A percentile compares a stretch with the other conserved stretches of the same genome.
phyloP scores from a whole-genome alignment of 768 basidiomycete genomes.

The Xerocomellus intermedius region DNA sequence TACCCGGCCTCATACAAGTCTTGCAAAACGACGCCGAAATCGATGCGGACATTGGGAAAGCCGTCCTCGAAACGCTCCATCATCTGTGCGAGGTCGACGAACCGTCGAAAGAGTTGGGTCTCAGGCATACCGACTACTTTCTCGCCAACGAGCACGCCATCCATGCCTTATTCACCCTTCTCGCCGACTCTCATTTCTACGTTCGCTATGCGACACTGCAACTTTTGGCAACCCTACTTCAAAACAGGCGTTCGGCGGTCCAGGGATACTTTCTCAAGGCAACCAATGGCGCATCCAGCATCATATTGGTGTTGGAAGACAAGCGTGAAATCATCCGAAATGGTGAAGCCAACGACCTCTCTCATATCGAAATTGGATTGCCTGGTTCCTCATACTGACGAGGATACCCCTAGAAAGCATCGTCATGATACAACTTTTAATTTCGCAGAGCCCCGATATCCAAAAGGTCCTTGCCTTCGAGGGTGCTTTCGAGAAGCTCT shows the following conservation, averaged over 20 bases:
- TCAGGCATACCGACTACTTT: conserved; percentile 80
- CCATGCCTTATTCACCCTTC: conserved; percentile 73
- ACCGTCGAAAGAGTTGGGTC: conserved; percentile 57
- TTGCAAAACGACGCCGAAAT: conserved; percentile 86
- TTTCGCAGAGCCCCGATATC: conserved; percentile 86
- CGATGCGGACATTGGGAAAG: conserved; percentile 90
- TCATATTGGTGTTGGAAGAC: conserved; percentile 77
- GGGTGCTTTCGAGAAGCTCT: conserved; percentile 93
- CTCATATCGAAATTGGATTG: not conserved
- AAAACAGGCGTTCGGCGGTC: conserved; percentile 76
- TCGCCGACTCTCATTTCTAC: conserved; percentile 79
- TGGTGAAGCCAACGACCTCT: conserved; percentile 47
- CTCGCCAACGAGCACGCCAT: conserved; percentile 68
- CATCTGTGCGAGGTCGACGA: conserved; percentile 82
- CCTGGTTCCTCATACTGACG: conserved; percentile 6
- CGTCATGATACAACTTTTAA: conserved; percentile 74
- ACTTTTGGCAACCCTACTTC: conserved; percentile 73
- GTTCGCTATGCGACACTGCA: conserved; percentile 83
- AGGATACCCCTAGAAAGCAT: conserved; percentile 63
- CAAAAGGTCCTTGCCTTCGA: conserved; percentile 97
- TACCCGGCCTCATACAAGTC: conserved; percentile 76
- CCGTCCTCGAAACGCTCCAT: conserved; percentile 85
- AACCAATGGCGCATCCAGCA: conserved; percentile 68
- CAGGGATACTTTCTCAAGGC: conserved; percentile 93
- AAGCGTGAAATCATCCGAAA: conserved; percentile 86